Evolutionary conservation across 345 rosid species (phyloP).

Genomic region (Ricinus communis): DNA sequence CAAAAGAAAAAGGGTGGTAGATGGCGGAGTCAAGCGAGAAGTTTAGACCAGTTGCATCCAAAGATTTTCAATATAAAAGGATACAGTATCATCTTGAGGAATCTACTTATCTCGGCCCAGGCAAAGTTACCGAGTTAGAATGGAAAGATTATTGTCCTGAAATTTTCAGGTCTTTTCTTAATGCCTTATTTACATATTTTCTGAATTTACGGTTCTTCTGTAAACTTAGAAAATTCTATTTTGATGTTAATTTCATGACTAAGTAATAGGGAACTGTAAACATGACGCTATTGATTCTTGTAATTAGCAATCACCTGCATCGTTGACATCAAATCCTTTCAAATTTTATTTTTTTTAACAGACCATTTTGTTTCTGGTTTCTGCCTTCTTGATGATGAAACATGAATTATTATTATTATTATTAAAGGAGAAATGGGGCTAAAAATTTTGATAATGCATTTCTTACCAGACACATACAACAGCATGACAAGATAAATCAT

Average conservation of each 20-base stretch:
- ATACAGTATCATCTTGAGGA: conserved; percentile 33
- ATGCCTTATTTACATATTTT: background rate
- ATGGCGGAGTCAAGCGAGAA: conserved; percentile 30
- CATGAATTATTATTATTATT: background rate
- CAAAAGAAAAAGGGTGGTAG: background rate
- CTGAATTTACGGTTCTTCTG: no score
- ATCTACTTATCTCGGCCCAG: conserved; percentile 30
- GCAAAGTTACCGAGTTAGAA: conserved; percentile 37
- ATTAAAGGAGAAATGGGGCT: no score
- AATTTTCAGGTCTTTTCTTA: conserved; percentile 47
- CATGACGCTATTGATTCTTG: no score
- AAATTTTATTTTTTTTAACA: no score
- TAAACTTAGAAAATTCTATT: no score
- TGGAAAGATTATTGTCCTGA: conserved; percentile 58
- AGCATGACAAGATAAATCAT: conserved; percentile 41
- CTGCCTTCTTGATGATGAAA: background rate
- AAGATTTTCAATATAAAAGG: conserved; percentile 28
- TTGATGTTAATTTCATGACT: no score
- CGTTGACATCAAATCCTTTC: no score
- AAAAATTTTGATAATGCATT: no score
- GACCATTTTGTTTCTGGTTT: background rate
- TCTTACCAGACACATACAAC: conserved; percentile 43
- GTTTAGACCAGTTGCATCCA: conserved; percentile 30
- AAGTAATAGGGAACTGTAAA: no score
- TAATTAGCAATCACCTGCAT: no score